Base-by-base conservation (phyloP, 176 grass and related monocot species). In the Saccharum spontaneum region DNA sequence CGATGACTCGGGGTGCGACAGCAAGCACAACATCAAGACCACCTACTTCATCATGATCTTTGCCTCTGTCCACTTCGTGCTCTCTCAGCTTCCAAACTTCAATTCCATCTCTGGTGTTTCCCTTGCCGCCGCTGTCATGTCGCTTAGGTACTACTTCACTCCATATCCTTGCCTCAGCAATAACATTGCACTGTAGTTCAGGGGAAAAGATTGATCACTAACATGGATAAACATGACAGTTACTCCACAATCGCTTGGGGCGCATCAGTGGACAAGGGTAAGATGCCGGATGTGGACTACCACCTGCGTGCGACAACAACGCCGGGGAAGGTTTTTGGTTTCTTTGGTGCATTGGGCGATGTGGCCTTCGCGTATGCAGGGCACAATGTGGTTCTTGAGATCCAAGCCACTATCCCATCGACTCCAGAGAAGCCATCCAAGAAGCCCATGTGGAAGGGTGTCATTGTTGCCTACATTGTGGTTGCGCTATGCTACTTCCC, bases 41-140 rank as follows among this genome's bases (percentile, higher is more conserved):
- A 93, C 89, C 11, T 98, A 95, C 80, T 98, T 95, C 87, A 98
- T 98, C 87, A 95, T 98, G 91, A 95, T 95, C 84, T 95, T 98
- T 39, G 89, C 88, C 5, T 98, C 90, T 8, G 89, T 88, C 15
- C 95, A 98, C 81, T 95, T 98, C 67, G 76, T 95, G 2, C 90
- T 98, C 60, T 89, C 95, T 26, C 95, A 98, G 79, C 85, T 98
- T 12, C 95, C 95, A 0, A 95, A 95, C 84, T 90, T 98, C n/a
- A 91, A 98, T 76, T 98, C 95, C 87, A 98, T 98, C 86, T 90
- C 95, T 8, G 93, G 95, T 12, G 80, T 98, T 20, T 98, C 95
- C 28, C 87, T 98, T 16, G 95, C 95, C 2, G 95, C 95, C 44
- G 95, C 95, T 20, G 91, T 95, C 61, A 98, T 98, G 95, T 98